These are phyloP conservation scores for Choiromyces venosus DNA, from an alignment of 495 filamentous ascomycete species.

Conservation along the genomic window DNA sequence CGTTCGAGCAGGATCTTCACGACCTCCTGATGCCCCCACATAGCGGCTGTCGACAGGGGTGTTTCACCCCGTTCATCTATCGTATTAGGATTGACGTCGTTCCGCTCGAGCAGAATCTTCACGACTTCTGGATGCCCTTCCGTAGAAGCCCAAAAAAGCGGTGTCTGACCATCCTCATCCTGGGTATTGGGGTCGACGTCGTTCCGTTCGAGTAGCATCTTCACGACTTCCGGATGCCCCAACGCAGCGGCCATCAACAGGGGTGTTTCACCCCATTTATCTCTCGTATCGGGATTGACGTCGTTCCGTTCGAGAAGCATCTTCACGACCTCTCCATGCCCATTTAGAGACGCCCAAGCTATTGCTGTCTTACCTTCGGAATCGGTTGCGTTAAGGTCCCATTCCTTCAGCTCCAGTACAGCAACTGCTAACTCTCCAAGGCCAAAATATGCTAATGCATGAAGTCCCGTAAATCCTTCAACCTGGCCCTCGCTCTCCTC, in stretches of 20 bases:
- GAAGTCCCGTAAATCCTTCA: background rate
- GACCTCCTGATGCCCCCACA: slow-evolving; percentile 30
- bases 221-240: background rate
- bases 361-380: background rate
- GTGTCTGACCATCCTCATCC: too few relatives aligned
- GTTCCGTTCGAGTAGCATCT: background rate
- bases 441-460: background rate
- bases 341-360: background rate
- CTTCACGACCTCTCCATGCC: background rate
- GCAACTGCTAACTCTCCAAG: background rate
- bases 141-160: slow-evolving; percentile 40
- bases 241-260: too few relatives aligned
- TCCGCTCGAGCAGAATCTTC: slow-evolving; percentile 28
- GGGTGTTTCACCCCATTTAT: too few relatives aligned
- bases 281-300: background rate
- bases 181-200: background rate
- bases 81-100: slow-evolving; percentile 14
- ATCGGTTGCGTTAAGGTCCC: background rate
- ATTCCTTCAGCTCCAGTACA: background rate
- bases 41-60: slow-evolving; percentile 34
- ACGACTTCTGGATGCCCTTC: slow-evolving; percentile 36
- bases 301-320: background rate
- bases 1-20: slow-evolving; percentile 34
- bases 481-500: background rate
- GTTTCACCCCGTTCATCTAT: slow-evolving; percentile 16